These are phyloP conservation scores for Corylus americana DNA, from an alignment of 306 rosid genomes.

Conservation along the genomic window DNA sequence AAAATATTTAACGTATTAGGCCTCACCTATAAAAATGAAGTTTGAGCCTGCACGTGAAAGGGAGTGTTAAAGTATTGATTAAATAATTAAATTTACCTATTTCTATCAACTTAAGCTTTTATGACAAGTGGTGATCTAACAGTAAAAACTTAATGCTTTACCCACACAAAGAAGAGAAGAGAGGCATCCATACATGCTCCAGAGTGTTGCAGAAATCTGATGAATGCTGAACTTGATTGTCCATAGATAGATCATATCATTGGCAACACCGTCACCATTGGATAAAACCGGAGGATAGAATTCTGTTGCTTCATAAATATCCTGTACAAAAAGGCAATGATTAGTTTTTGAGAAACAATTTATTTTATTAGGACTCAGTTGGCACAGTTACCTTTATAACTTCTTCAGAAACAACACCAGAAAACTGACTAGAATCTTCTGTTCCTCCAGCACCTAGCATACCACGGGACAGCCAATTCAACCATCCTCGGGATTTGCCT, in stretches of 20 bases:
- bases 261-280: conserved; percentile 39
- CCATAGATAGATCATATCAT: conserved; percentile 52
- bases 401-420: conserved; percentile 94
- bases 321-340: conserved; percentile 46
- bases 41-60: too few relatives aligned
- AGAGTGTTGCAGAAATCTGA: conserved; percentile 60
- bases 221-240: conserved; percentile 56
- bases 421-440: conserved; percentile 90
- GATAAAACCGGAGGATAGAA: conserved; percentile 68
- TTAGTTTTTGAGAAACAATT: neutral
- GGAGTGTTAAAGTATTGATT: too few relatives aligned
- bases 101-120: too few relatives aligned
- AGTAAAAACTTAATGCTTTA: neutral
- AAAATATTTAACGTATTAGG: too few relatives aligned
- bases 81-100: too few relatives aligned
- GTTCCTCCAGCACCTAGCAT: conserved; percentile 99
- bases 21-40: too few relatives aligned
- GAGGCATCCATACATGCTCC: conserved; percentile 57
- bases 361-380: neutral
- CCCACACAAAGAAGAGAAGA: conserved; percentile 26
- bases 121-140: too few relatives aligned
- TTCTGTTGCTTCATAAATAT: conserved; percentile 86
- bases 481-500: conserved; percentile 83
- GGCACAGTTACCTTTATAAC: conserved; percentile 66
- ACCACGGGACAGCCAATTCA: conserved; percentile 96